phyloP scores from a whole-genome alignment of 1,284 basidiomycete genomes.

The Fomitopsis betulina region DNA sequence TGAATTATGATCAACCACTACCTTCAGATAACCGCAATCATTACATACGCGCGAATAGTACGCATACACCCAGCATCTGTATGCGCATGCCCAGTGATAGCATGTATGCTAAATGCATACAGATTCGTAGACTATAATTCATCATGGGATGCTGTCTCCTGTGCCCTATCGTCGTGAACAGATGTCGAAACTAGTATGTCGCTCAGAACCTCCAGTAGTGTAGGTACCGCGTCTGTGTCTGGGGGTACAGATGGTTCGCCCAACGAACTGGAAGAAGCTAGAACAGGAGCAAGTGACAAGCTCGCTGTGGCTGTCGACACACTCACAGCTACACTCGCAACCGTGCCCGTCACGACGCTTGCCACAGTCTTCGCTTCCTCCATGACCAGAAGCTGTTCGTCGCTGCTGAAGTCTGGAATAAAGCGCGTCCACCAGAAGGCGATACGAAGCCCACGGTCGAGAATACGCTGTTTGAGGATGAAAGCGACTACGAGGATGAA shows the following conservation, averaged over 20 bases:
- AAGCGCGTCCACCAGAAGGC: slow-evolving; percentile 81
- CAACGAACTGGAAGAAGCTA: no score
- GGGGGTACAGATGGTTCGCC: background rate
- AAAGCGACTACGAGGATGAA: slow-evolving; percentile 84
- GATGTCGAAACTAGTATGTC: background rate
- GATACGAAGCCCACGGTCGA: slow-evolving; percentile 67
- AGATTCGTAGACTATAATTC: background rate
- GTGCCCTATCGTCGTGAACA: background rate
- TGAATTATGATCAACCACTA: no score
- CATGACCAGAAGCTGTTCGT: slow-evolving; percentile 18
- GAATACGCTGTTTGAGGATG: slow-evolving; percentile 80
- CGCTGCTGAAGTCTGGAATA: slow-evolving; percentile 37
- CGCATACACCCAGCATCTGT: no score
- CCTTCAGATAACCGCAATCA: no score
- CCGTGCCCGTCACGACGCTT: background rate
- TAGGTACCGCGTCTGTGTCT: background rate
- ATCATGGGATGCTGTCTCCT: background rate
- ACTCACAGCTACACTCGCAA: background rate
- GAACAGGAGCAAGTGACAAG: background rate
- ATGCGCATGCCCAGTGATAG: no score
- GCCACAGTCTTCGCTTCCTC: slow-evolving; percentile 19
- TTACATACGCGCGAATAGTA: no score
- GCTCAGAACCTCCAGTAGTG: background rate
- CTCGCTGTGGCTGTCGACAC: background rate
- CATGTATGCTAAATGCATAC: no score